Conservation (phyloP, 192 early-diverging fungal genomes). For the Podila horticola region DNA sequence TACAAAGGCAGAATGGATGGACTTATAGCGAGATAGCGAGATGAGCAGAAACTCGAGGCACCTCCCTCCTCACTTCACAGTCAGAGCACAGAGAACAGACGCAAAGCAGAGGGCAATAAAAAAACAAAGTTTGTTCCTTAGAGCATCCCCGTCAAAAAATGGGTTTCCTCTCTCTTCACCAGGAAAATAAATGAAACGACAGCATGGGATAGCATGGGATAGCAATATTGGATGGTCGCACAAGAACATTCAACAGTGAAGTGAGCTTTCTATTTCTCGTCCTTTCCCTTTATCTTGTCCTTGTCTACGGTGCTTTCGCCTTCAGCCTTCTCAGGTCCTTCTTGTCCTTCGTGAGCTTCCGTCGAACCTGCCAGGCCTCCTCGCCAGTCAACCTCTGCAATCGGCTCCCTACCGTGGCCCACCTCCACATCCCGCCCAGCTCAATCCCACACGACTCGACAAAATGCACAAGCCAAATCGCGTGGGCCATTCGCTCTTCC, state of each 20-base stretch:
- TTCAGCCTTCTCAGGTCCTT: background rate
- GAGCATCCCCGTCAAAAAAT: background rate
- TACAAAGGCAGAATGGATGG: background rate
- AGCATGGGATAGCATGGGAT: background rate
- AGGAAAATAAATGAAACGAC: too few species aligned
- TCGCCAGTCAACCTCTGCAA: conserved; percentile 19
- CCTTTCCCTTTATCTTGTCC: too few species aligned
- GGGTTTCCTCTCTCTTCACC: background rate
- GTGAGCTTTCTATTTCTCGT: too few species aligned
- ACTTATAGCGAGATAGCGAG: background rate
- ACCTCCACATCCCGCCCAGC: conserved; percentile 29
- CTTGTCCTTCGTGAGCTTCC: conserved; percentile 3
- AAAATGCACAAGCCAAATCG: conserved; percentile 32
- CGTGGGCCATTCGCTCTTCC: conserved; percentile 9
- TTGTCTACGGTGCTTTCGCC: background rate
- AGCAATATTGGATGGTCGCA: background rate
- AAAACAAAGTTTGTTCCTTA: background rate
- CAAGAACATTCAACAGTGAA: too few species aligned
- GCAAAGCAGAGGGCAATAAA: background rate
- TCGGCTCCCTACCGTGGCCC: conserved; percentile 20
- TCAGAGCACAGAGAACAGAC: background rate
- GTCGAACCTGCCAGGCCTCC: background rate
- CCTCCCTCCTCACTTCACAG: too few species aligned
- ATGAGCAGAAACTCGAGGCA: too few species aligned
- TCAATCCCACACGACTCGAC: conserved; percentile 27